A percentile compares a stretch with the other conserved stretches of the same genome.
phyloP scores from a whole-genome alignment of 164 flowering plant genomes.

The Vitis cinerea region DNA sequence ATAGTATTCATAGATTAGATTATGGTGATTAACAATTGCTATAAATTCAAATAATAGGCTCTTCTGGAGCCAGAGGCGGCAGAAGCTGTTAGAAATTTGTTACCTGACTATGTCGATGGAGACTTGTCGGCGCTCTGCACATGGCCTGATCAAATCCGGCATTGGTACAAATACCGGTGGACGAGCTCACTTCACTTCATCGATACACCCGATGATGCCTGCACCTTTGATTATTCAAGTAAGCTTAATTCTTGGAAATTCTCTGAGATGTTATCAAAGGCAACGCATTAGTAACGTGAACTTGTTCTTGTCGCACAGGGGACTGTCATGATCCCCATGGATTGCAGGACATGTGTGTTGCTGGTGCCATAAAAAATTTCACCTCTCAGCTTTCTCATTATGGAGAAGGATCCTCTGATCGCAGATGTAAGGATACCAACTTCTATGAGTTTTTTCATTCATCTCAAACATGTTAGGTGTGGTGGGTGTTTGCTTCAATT shows the following conservation, averaged over 20 bases:
- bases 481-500: neutral
- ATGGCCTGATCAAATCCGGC: slow-evolving; percentile 96
- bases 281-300: too few relatives aligned
- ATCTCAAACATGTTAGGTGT: neutral
- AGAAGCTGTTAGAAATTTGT: slow-evolving; percentile 63
- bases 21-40: neutral
- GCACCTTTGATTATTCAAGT: slow-evolving; percentile 74
- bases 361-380: slow-evolving; percentile 84
- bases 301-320: slow-evolving; percentile 36
- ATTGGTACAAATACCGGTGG: slow-evolving; percentile 87
- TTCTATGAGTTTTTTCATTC: neutral
- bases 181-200: slow-evolving; percentile 94
- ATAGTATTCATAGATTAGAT: neutral
- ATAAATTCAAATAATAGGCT: slow-evolving; percentile 25
- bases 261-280: neutral
- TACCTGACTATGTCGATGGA: slow-evolving; percentile 70
- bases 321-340: slow-evolving; percentile 86
- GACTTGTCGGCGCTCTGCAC: slow-evolving; percentile 76
- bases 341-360: slow-evolving; percentile 71
- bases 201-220: slow-evolving; percentile 83
- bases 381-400: slow-evolving; percentile 84
- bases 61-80: slow-evolving; percentile 62
- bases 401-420: slow-evolving; percentile 73
- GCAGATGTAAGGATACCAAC: slow-evolving; percentile 52
- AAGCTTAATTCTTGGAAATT: slow-evolving; percentile 5